These are phyloP conservation scores for Rhizopus microsporus DNA, from an alignment of 371 early-diverging fungal species.

Conservation along the genomic window DNA sequence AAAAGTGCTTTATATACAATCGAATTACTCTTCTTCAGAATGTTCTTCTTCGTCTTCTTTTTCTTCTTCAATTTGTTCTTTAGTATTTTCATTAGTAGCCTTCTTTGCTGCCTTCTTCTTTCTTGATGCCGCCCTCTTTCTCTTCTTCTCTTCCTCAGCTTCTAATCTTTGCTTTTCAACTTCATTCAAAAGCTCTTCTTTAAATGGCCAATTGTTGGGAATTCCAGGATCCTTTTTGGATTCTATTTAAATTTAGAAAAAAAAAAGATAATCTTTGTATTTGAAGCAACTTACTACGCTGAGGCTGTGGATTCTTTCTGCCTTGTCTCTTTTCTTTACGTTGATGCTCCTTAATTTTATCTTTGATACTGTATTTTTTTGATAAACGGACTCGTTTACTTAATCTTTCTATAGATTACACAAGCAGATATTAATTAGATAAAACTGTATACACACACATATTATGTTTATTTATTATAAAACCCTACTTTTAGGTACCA, in stretches of 20 bases:
- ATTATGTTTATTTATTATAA: background rate
- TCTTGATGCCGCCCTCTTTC: slow-evolving; percentile 23
- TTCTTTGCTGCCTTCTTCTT: slow-evolving; percentile 27
- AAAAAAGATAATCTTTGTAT: background rate
- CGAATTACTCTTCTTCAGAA: slow-evolving; percentile 1
- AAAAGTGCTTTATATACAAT: background rate
- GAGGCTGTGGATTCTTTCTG: slow-evolving; percentile 62
- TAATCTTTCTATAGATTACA: slow-evolving; percentile 18
- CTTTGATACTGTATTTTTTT: slow-evolving; percentile 76
- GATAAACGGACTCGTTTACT: slow-evolving; percentile 74
- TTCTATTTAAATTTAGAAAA: slow-evolving; percentile 18
- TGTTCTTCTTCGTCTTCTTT: background rate
- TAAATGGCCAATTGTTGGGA: slow-evolving; percentile 56
- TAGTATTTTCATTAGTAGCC: background rate
- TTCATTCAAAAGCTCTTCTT: slow-evolving; percentile 52
- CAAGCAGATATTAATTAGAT: background rate
- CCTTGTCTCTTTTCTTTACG: slow-evolving; percentile 74
- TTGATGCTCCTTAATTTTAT: slow-evolving; percentile 74
- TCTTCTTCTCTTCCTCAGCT: slow-evolving; percentile 31
- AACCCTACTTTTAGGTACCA: slow-evolving; percentile 27
- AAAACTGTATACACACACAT: background rate
- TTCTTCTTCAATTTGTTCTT: background rate
- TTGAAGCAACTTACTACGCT: slow-evolving; percentile 39
- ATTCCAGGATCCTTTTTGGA: slow-evolving; percentile 55
- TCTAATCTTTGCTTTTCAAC: slow-evolving; percentile 51